Percentiles rank a stretch among this genome's conserved stretches.
These are phyloP conservation scores for Cyberlindnera mycetangii DNA, from an alignment of 805 yeast species.

Conservation along the genomic window DNA sequence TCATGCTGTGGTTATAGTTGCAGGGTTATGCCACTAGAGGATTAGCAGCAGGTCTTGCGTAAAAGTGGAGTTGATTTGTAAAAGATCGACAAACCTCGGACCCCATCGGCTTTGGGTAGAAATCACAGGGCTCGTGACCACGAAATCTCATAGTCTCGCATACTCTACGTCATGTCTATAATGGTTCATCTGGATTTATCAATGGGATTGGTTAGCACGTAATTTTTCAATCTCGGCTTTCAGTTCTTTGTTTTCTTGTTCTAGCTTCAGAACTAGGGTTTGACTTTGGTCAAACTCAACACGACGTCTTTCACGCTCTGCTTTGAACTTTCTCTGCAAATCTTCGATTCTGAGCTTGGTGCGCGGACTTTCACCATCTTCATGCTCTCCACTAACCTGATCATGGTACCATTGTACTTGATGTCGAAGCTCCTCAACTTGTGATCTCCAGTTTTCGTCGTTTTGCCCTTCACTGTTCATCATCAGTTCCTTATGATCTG, in stretches of 20 bases:
- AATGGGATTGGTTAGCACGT: neutral
- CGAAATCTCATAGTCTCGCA: neutral
- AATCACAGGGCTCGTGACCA: constrained; percentile 1
- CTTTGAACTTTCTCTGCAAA: constrained; percentile 60
- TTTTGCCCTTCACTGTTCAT: constrained; percentile 11
- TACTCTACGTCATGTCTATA: neutral
- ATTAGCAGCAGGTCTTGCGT: too few species aligned
- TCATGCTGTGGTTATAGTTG: neutral
- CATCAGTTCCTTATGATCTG: constrained; percentile 45
- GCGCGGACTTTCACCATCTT: constrained; percentile 31
- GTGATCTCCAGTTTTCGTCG: constrained; percentile 10
- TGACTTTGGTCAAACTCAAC: constrained; percentile 58
- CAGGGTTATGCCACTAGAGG: neutral
- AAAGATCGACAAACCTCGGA: neutral
- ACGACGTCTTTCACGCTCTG: constrained; percentile 67
- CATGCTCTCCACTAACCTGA: constrained; percentile 6
- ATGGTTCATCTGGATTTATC: neutral
- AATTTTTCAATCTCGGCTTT: constrained; percentile 25
- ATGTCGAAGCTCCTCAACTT: constrained; percentile 16
- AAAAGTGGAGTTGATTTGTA: constrained; percentile 5
- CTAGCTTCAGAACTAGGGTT: constrained; percentile 49
- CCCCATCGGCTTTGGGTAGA: neutral
- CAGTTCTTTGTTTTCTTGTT: constrained; percentile 48
- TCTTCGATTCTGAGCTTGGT: constrained; percentile 55
- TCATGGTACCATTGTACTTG: constrained; percentile 22